phyloP scores from a whole-genome alignment of 768 basidiomycete genomes.

The Phallus indusiatus region DNA sequence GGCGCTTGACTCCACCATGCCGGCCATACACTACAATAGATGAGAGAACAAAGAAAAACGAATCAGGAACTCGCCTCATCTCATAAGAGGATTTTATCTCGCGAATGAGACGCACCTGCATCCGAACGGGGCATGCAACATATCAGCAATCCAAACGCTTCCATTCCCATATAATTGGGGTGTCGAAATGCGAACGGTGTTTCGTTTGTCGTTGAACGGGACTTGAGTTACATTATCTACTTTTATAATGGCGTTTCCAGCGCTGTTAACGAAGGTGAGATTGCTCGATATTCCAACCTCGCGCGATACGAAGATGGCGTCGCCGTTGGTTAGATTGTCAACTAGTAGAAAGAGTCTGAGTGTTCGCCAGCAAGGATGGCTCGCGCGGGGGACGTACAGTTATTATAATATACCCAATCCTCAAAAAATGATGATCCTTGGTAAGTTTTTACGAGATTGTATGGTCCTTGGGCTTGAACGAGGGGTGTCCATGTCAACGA shows the following conservation, averaged over 20 bases:
- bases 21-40: constrained; percentile 43
- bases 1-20: constrained; percentile 40
- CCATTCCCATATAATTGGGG: constrained; percentile 49
- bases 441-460: background rate
- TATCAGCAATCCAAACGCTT: constrained; percentile 55
- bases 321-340: constrained; percentile 64
- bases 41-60: background rate
- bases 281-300: constrained; percentile 7
- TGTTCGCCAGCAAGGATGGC: too few species aligned
- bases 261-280: constrained; percentile 13
- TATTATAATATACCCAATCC: background rate
- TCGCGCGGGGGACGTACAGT: background rate
- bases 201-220: constrained; percentile 44
- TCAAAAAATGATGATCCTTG: background rate
- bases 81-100: background rate
- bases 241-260: constrained; percentile 16
- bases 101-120: constrained; percentile 1
- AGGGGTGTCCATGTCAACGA: background rate
- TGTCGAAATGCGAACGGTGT: constrained; percentile 55
- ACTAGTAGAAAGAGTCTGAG: constrained; percentile 23
- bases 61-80: background rate
- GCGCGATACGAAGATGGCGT: constrained; percentile 27
- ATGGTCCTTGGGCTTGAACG: background rate
- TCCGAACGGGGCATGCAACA: constrained; percentile 51
- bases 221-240: constrained; percentile 17